phyloP scores from a whole-genome alignment of 2,329 filamentous ascomycete species.

The Biscogniauxia sp. region DNA sequence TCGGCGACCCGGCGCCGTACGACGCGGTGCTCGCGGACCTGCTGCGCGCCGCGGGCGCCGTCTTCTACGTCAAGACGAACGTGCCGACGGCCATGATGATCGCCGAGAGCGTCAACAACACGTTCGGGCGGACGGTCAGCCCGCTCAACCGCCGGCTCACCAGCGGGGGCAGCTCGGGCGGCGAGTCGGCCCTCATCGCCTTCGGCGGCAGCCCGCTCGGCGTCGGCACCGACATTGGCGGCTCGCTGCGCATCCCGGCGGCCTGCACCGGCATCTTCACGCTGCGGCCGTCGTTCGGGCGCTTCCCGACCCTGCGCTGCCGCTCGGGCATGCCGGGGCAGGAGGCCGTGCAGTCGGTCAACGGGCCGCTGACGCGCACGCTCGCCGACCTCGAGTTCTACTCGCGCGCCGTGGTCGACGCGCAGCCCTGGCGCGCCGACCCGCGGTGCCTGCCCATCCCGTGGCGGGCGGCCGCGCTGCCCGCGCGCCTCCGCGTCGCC shows the following conservation, averaged over 20 bases:
- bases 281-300: slow-evolving; percentile 46
- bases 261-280: slow-evolving; percentile 32
- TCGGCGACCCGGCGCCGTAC: slow-evolving; percentile 51
- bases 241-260: slow-evolving; percentile 34
- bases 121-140: slow-evolving; percentile 61
- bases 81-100: slow-evolving; percentile 67
- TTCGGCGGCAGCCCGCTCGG: slow-evolving; percentile 59
- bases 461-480: slow-evolving; percentile 43
- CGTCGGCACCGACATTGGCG: slow-evolving; percentile 35
- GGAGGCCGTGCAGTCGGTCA: slow-evolving; percentile 62
- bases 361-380: slow-evolving; percentile 59
- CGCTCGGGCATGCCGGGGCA: slow-evolving; percentile 62
- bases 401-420: slow-evolving; percentile 48
- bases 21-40: slow-evolving; percentile 42
- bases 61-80: slow-evolving; percentile 58
- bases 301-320: slow-evolving; percentile 54
- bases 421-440: slow-evolving; percentile 56
- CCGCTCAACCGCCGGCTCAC: slow-evolving; percentile 59
- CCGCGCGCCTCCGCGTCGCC: slow-evolving; percentile 50
- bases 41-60: slow-evolving; percentile 47
- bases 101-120: slow-evolving; percentile 64
- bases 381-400: slow-evolving; percentile 56
- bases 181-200: slow-evolving; percentile 62
- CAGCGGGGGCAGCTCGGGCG: slow-evolving; percentile 64
- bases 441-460: slow-evolving; percentile 58